A percentile compares a stretch with the other conserved stretches of the same genome.
These are phyloP conservation scores for Ilyonectria mors-panacis DNA, from an alignment of 2,329 filamentous ascomycete genomes.

Conservation along the genomic window DNA sequence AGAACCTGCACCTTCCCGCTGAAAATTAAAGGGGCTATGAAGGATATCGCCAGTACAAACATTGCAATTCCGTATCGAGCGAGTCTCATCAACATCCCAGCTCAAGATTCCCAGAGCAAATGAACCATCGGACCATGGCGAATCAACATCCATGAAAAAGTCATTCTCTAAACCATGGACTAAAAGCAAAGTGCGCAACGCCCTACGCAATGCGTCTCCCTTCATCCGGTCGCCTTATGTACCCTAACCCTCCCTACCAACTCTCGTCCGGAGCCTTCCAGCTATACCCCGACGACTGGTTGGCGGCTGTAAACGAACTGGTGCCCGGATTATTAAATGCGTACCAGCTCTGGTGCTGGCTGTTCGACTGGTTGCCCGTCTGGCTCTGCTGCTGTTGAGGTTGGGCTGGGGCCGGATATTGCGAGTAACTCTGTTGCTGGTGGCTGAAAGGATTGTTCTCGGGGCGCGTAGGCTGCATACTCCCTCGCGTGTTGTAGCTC, in stretches of 20 bases:
- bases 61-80: neutral
- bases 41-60: neutral
- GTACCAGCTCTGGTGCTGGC: constrained; percentile 45
- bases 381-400: constrained; percentile 41
- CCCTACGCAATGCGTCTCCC: neutral
- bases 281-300: constrained; percentile 46
- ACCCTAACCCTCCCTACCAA: constrained; percentile 36
- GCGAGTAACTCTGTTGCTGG: constrained; percentile 35
- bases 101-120: neutral
- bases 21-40: neutral
- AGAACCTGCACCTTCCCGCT: neutral
- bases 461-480: constrained; percentile 32
- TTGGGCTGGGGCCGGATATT: constrained; percentile 36
- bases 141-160: neutral
- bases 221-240: neutral
- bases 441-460: constrained; percentile 34
- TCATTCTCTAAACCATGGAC: neutral
- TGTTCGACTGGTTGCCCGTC: constrained; percentile 29
- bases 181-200: neutral
- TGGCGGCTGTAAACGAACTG: constrained; percentile 35
- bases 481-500: constrained; percentile 42
- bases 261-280: constrained; percentile 40
- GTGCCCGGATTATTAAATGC: constrained; percentile 42
- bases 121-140: neutral
- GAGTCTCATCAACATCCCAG: neutral